phyloP scores from a whole-genome alignment of 257 asterid genomes.

The Striga asiatica region DNA sequence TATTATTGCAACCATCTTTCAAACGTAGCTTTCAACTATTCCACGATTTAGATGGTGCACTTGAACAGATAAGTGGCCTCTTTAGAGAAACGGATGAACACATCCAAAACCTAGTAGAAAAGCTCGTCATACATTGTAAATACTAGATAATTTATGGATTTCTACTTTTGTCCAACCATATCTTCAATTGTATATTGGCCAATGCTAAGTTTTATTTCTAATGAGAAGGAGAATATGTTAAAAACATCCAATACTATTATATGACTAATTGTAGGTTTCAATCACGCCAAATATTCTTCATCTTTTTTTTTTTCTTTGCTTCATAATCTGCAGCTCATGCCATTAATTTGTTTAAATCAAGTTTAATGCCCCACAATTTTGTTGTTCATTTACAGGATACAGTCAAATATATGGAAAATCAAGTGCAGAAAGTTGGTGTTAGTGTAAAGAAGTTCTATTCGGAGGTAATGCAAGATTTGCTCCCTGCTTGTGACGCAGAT shows the following conservation, averaged over 20 bases:
- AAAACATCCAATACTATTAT: neutral
- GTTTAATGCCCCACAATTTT: neutral
- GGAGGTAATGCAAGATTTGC: constrained; percentile 67
- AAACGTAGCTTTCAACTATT: neutral
- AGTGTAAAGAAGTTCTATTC: constrained; percentile 66
- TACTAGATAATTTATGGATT: too few relatives aligned
- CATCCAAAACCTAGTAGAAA: too few relatives aligned
- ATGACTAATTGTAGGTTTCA: neutral
- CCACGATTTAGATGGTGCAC: neutral
- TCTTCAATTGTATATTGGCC: too few relatives aligned
- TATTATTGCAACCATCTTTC: neutral
- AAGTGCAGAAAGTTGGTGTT: constrained; percentile 60
- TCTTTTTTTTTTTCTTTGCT: neutral
- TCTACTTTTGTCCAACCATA: too few relatives aligned
- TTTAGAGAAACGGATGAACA: too few relatives aligned
- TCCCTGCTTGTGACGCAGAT: constrained; percentile 31
- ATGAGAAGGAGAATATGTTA: too few relatives aligned
- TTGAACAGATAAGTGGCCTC: neutral
- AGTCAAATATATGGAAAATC: constrained; percentile 61
- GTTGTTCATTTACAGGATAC: constrained; percentile 44
- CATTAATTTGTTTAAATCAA: neutral
- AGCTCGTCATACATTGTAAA: too few relatives aligned
- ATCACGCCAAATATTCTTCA: neutral
- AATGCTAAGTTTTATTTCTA: too few relatives aligned
- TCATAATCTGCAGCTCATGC: neutral